Base-by-base conservation (phyloP, 805 yeast species). In the Wickerhamiella nectarea region DNA sequence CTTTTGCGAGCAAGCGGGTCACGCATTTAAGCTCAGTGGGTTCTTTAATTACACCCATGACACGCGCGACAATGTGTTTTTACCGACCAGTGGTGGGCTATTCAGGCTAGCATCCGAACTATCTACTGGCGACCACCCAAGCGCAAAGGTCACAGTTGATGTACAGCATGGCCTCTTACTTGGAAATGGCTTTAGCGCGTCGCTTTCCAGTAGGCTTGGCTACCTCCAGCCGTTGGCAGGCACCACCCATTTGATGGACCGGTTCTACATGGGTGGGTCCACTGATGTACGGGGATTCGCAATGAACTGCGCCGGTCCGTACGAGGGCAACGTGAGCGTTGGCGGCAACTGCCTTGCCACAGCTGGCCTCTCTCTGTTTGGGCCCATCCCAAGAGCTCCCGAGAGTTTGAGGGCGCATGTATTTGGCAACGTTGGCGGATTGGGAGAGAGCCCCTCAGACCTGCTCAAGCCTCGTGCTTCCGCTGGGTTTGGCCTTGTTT, bases 261-360 rank as follows among this genome's bases (percentile, higher is more conserved):
- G 82, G 50, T 89, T 87, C 58, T 83, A 78, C 55, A 66, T 82
- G 36, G 94, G 95, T 14, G 95, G 95, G 0, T 72, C 77, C 11
- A 71, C 76, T 44, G 80, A 78, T 43, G 74, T 85, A 22, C 67
- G 80, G 46, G 85, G 87, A 1, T 83, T 80, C 55, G 67, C 72
- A 26, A 64, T 71, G 43, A 78, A 78, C 64, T 74, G 83, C 0
- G 58, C 81, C 28, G 87, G 91, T 11, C 76, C 78, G 1, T 67
- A 75, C 46, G 75, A 72, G 44, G 60, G 62, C 3, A 62, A 60
- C 4, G 78, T 75, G 52, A 66, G 76, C 3, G 49, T 76, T 4
- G 95, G 95, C 5, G 95, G 94, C 6, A 72, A 74, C 47, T 60
- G 69, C 1, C 76, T 68, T 54, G 59, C 71, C 41, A 72, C 80